Conservation (phyloP, 805 yeast genomes). For the Wickerhamomyces rabaulensis region DNA sequence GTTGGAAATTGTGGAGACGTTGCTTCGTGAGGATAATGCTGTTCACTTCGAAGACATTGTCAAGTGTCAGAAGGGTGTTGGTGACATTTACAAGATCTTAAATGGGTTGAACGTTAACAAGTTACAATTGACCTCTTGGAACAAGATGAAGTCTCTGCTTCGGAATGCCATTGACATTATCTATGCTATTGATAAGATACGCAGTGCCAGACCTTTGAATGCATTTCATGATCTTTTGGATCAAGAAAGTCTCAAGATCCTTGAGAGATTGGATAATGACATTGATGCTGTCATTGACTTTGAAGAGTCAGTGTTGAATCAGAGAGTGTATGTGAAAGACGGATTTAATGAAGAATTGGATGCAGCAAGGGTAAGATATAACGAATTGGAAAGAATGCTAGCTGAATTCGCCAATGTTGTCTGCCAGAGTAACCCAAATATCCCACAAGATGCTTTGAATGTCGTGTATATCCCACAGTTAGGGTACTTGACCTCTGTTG, state of each 20-base stretch:
- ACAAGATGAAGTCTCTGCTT: conserved; percentile 22
- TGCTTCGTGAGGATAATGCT: conserved; percentile 20
- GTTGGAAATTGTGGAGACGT: conserved; percentile 21
- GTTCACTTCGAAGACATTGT: conserved; percentile 18
- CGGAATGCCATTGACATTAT: conserved; percentile 15
- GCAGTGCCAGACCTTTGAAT: background rate
- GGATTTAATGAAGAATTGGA: conserved; percentile 26
- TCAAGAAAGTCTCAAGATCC: conserved; percentile 4
- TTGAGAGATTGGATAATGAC: conserved; percentile 12
- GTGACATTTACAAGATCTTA: conserved; percentile 24
- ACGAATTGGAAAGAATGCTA: conserved; percentile 26
- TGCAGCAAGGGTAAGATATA: conserved; percentile 13
- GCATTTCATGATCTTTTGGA: conserved; percentile 15
- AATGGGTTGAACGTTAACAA: conserved; percentile 23
- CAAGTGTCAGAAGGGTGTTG: conserved; percentile 19
- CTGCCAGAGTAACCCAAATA: conserved; percentile 1
- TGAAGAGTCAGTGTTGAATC: conserved; percentile 27
- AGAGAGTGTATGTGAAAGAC: conserved; percentile 24
- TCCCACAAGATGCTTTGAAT: conserved; percentile 21
- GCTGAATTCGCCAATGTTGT: conserved; percentile 19
- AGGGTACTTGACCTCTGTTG: conserved; percentile 34
- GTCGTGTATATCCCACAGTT: conserved; percentile 41
- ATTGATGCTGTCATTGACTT: conserved; percentile 31
- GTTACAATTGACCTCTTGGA: conserved; percentile 26
- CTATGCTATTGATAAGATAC: background rate